phyloP scores from a whole-genome alignment of 176 grass and related monocot species.

The Eleusine coracana region DNA sequence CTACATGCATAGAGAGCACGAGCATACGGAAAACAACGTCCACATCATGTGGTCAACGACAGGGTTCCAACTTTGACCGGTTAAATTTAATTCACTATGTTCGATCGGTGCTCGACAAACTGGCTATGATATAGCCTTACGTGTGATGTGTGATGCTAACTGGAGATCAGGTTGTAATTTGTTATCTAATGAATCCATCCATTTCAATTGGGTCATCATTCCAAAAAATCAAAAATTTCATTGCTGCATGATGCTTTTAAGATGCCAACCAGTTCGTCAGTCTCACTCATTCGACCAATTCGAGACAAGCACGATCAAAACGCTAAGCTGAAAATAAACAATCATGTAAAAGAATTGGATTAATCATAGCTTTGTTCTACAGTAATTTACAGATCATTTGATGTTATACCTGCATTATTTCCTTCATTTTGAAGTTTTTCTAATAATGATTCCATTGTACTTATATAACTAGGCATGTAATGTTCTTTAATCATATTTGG shows the following conservation, averaged over 20 bases:
- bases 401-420: conserved; percentile 19
- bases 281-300: not conserved
- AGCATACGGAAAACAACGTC: not conserved
- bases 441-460: conserved; percentile 63
- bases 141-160: not conserved
- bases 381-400: conserved; percentile 43
- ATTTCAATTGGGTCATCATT: not conserved
- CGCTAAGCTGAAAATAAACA: not conserved
- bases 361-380: conserved; percentile 25
- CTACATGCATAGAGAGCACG: conserved; percentile 3
- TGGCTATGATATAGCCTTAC: not conserved
- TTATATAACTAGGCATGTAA: conserved; percentile 78
- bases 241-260: not conserved
- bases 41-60: conserved; percentile 11
- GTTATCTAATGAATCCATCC: no score
- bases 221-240: not conserved
- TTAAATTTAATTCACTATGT: conserved; percentile 20
- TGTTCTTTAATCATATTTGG: conserved; percentile 72
- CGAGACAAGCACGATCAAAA: not conserved
- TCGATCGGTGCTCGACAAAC: not conserved
- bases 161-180: no score
- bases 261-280: not conserved
- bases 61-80: conserved; percentile 3
- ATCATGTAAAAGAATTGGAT: conserved; percentile 45
- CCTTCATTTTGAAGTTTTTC: conserved; percentile 51